Evolutionary conservation across 192 early-diverging fungal species (phyloP), one percentile per base, ranked within the genome.

Genomic region (Coemansia sp.): DNA sequence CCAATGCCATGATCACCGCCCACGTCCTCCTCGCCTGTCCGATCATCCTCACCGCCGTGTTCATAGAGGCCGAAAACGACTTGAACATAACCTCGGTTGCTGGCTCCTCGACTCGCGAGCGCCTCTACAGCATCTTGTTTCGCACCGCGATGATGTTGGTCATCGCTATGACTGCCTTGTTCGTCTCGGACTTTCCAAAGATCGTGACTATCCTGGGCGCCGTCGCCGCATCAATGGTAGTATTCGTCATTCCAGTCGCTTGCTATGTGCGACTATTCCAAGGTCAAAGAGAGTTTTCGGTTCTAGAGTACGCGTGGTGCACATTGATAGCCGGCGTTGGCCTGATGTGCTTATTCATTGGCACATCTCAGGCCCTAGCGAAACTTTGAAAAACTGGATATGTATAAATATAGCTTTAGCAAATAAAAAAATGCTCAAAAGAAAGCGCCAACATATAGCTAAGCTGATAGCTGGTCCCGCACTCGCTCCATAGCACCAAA

Each of bases 11-110:
- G 60, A 90, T 95, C 55, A 94, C 91, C 2, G 84, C 89, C 11
- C 92, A 95, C 68, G 91, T 94, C 15, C 74, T 95, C 45, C 77
- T 94, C 5, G 90, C 94, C n/a, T 89, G 89, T 41, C 94, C 94
- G 21, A 86, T 95, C 37, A 67, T 94, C 14, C 72, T 93, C 42
- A 92, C 92, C 2, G 88, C 91, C 1, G 89, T 94, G 34, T 85
- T 92, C 19, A 78, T 87, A 19, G 92, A 94, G 58, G 83, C 89
- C 39, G 94, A 95, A 73, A 78, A 84, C 37, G 82, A 85, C 70
- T 44, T 90, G 34, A 74, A 84, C 21, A 79, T 94, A 29, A 80
- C 73, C 14, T 77, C 85, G 2, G 84, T 75, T 7, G 66, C 64
- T 4, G 68, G 72, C 7, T 37, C 62, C 5, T 48, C 68, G 17